Evolutionary conservation across 305 asterid genomes (phyloP).

Genomic region (Fraxinus sp.): DNA sequence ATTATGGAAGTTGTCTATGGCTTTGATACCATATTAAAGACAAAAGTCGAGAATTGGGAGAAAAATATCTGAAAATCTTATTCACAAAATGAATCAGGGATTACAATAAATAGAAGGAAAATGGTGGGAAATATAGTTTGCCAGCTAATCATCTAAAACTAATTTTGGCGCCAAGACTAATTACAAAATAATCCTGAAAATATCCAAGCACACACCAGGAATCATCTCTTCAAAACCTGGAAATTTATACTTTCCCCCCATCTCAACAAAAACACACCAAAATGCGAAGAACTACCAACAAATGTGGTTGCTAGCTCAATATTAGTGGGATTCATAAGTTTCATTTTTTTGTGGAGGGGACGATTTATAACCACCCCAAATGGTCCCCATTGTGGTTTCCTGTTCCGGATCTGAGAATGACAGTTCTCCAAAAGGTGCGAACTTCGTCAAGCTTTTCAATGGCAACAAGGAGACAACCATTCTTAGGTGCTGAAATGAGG

Average conservation of each 20-base stretch:
- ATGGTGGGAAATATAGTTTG: too few relatives aligned
- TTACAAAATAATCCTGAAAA: too few relatives aligned
- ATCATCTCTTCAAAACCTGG: slow-evolving; percentile 68
- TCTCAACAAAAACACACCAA: slow-evolving; percentile 83
- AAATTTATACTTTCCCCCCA: slow-evolving; percentile 35
- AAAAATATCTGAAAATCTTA: too few relatives aligned
- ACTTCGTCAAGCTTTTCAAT: slow-evolving; percentile 88
- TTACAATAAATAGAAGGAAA: too few relatives aligned
- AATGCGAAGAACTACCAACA: slow-evolving; percentile 60
- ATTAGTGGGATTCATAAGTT: slow-evolving; percentile 78
- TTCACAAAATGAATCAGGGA: too few relatives aligned
- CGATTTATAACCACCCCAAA: slow-evolving; percentile 82
- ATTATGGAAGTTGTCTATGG: too few relatives aligned
- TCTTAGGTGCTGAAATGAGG: slow-evolving; percentile 87
- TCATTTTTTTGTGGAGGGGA: slow-evolving; percentile 78
- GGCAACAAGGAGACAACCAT: slow-evolving; percentile 88
- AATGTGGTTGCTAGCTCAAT: slow-evolving; percentile 74
- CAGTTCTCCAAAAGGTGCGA: slow-evolving; percentile 75
- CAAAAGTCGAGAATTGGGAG: too few relatives aligned
- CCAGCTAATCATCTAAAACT: too few relatives aligned
- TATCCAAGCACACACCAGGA: slow-evolving; percentile 70
- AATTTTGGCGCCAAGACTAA: too few relatives aligned
- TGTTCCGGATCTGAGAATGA: slow-evolving; percentile 84
- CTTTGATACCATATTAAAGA: too few relatives aligned
- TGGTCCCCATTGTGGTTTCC: slow-evolving; percentile 87